A percentile compares a stretch with the other conserved stretches of the same genome.
Conservation (phyloP, 176 grass and related monocot species). For the Melocanna baccifera region DNA sequence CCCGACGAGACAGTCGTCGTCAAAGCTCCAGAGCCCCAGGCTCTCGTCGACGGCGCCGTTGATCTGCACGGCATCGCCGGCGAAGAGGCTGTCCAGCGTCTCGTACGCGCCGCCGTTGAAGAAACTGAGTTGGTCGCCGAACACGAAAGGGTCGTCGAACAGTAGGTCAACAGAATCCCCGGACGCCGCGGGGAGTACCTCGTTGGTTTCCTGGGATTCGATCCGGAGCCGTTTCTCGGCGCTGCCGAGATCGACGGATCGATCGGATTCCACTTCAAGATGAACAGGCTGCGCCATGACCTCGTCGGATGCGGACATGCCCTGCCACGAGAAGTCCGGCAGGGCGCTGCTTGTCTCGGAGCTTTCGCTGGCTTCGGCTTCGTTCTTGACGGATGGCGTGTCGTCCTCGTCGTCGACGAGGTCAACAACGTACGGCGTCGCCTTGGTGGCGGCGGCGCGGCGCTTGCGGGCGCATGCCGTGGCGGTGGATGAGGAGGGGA, state of each 20-base stretch:
- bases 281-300: not conserved
- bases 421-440: not conserved
- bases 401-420: not conserved
- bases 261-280: not conserved
- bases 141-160: constrained; percentile 28
- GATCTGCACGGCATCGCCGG: constrained; percentile 13
- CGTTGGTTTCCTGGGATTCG: not conserved
- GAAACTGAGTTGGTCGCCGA: constrained; percentile 34
- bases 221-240: constrained; percentile 9
- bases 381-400: not conserved
- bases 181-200: not conserved
- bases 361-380: not conserved
- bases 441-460: not conserved
- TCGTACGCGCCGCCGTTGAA: constrained; percentile 33
- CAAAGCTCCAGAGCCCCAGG: constrained; percentile 64
- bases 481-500: constrained; percentile 17
- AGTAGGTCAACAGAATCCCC: not conserved
- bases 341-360: constrained; percentile 2
- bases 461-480: not conserved
- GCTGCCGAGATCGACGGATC: not conserved
- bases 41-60: not conserved
- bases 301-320: constrained; percentile 23
- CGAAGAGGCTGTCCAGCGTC: constrained; percentile 19
- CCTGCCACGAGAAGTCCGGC: constrained; percentile 62
- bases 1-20: constrained; percentile 38